phyloP scores from a whole-genome alignment of 176 grass and related monocot species.

The Avena atlantica region DNA sequence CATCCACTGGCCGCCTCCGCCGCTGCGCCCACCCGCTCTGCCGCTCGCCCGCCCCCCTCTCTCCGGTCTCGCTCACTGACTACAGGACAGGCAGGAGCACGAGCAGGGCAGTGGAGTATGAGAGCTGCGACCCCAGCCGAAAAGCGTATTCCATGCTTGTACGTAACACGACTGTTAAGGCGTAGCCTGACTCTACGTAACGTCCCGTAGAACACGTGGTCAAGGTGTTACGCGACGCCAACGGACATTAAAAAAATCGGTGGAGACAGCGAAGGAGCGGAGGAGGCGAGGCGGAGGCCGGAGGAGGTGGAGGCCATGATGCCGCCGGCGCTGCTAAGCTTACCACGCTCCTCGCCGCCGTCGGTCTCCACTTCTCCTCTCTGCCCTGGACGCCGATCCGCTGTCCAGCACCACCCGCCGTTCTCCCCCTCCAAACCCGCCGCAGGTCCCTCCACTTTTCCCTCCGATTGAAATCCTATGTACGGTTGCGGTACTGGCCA shows the following conservation, averaged over 20 bases:
- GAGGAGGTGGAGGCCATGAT: slow-evolving; percentile 34
- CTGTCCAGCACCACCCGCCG: slow-evolving; percentile 13
- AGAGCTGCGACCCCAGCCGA: not conserved
- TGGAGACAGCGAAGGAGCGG: slow-evolving; percentile 31
- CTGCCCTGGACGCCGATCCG: slow-evolving; percentile 1
- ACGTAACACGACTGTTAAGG: not conserved
- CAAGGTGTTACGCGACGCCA: too few relatives aligned
- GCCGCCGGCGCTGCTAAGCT: slow-evolving; percentile 38
- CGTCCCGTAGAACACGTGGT: not conserved
- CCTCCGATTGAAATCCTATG: not conserved
- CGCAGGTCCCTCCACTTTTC: slow-evolving; percentile 15
- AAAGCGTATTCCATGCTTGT: accelerated
- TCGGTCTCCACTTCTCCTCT: slow-evolving; percentile 27
- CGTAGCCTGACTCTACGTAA: accelerated
- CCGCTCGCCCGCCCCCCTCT: not conserved
- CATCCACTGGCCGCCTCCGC: slow-evolving; percentile 41
- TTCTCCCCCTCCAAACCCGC: slow-evolving; percentile 29
- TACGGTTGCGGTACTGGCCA: not conserved
- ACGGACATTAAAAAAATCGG: slow-evolving; percentile 42
- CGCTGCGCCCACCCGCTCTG: not conserved
- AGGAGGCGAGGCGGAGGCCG: slow-evolving; percentile 23
- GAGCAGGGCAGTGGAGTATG: not conserved
- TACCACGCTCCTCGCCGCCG: slow-evolving; percentile 37
- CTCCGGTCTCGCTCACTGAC: not conserved
- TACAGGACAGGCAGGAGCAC: not conserved